Conservation (phyloP, 73 alveolate species). For the Loxodes magnus region DNA sequence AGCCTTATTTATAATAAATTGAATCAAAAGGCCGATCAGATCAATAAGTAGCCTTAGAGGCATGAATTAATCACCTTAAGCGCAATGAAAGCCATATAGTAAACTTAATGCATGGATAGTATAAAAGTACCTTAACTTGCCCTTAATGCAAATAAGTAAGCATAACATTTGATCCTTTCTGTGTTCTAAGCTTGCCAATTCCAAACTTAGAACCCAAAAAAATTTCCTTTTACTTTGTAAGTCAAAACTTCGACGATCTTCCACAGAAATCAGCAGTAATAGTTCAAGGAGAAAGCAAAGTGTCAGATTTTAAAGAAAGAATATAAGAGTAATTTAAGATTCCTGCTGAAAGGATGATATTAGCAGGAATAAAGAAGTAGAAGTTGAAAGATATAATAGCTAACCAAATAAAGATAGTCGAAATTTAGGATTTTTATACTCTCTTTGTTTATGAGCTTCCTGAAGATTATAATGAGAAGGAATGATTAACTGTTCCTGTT, state of each 20-base stretch:
- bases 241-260: slow-evolving; percentile 7
- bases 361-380: too few species aligned
- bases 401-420: too few species aligned
- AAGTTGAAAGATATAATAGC: too few species aligned
- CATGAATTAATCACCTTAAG: slow-evolving; percentile 73
- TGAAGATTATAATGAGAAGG: too few species aligned
- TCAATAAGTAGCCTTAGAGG: slow-evolving; percentile 61
- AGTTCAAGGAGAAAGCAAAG: not conserved
- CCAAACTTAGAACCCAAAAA: slow-evolving; percentile 43
- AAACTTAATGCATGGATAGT: slow-evolving; percentile 91
- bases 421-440: too few species aligned
- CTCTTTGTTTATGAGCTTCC: too few species aligned
- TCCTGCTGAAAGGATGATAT: too few species aligned
- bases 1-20: slow-evolving; percentile 70
- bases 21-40: slow-evolving; percentile 65
- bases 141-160: slow-evolving; percentile 71
- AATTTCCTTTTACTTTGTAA: slow-evolving; percentile 19
- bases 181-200: slow-evolving; percentile 78
- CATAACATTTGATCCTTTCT: slow-evolving; percentile 90
- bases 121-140: slow-evolving; percentile 79
- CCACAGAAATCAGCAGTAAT: slow-evolving; percentile 5
- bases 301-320: not conserved
- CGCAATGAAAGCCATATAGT: slow-evolving; percentile 87
- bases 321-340: not conserved
- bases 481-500: too few species aligned